Evolutionary conservation across 495 filamentous ascomycete species (phyloP).

Genomic region (Podospora didyma): DNA sequence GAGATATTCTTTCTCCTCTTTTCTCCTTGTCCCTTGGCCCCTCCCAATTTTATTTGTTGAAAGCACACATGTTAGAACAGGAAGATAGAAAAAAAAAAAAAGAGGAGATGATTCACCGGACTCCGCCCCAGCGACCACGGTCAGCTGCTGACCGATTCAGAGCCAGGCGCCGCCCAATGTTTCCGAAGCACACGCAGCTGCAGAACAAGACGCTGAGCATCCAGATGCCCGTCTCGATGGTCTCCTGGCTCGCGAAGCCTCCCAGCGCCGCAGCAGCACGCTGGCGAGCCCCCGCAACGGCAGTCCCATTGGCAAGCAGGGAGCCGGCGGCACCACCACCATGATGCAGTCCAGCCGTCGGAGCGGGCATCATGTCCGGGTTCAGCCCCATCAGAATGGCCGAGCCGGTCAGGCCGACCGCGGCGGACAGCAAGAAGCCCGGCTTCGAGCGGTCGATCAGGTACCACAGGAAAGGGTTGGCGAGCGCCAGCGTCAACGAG

Average conservation of each 20-base stretch:
- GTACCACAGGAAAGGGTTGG: constrained; percentile 94
- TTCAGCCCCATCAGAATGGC: constrained; percentile 66
- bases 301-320: background rate
- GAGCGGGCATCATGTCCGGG: constrained; percentile 70
- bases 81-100: background rate
- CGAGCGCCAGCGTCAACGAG: constrained; percentile 84
- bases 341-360: constrained; percentile 21
- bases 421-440: constrained; percentile 70
- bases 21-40: too few relatives aligned
- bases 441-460: constrained; percentile 84
- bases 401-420: constrained; percentile 71
- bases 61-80: too few relatives aligned
- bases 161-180: constrained; percentile 80
- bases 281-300: constrained; percentile 29
- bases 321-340: background rate
- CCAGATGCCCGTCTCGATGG: constrained; percentile 78
- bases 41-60: too few relatives aligned
- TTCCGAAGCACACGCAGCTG: constrained; percentile 91
- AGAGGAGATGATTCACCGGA: constrained; percentile 18
- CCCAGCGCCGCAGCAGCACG: background rate
- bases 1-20: too few relatives aligned
- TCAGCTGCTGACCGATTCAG: constrained; percentile 33
- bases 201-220: constrained; percentile 90
- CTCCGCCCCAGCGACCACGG: constrained; percentile 35
- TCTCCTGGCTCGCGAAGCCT: constrained; percentile 61